These are phyloP conservation scores for Penicillium hesseltinei DNA, from an alignment of 2,329 filamentous ascomycete genomes.

Conservation along the genomic window DNA sequence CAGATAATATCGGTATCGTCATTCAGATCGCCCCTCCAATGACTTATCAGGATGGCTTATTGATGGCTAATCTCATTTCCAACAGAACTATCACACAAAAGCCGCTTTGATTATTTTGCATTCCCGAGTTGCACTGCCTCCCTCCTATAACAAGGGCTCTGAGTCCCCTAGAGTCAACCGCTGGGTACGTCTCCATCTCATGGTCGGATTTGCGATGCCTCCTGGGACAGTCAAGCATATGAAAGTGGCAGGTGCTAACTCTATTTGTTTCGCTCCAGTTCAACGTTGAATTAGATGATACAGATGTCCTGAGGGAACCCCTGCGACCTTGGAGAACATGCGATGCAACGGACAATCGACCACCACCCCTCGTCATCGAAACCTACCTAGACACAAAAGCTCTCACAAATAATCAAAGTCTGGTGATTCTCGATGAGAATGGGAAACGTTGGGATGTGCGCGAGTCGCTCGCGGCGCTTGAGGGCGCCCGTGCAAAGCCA, in stretches of 20 bases:
- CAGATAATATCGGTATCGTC: constrained; percentile 81
- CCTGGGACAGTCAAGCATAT: not conserved
- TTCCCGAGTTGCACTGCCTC: constrained; percentile 69
- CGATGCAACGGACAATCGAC: constrained; percentile 72
- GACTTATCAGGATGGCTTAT: constrained; percentile 12
- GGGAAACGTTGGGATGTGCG: constrained; percentile 91
- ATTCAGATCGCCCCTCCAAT: not conserved
- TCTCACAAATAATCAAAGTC: constrained; percentile 77
- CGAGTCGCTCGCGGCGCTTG: constrained; percentile 70
- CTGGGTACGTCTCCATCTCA: constrained; percentile 65
- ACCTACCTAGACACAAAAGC: constrained; percentile 79
- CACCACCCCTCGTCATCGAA: constrained; percentile 84
- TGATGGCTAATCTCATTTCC: constrained; percentile 19
- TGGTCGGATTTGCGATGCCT: not conserved
- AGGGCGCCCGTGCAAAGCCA: constrained; percentile 42
- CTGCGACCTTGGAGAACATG: constrained; percentile 78
- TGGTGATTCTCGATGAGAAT: constrained; percentile 83
- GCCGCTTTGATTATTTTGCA: constrained; percentile 80
- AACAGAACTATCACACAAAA: constrained; percentile 87
- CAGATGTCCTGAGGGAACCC: constrained; percentile 80
- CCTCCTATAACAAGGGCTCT: constrained; percentile 55
- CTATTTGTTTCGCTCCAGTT: constrained; percentile 59
- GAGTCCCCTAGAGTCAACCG: constrained; percentile 70
- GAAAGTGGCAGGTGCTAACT: not conserved
- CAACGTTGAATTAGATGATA: constrained; percentile 90